phyloP scores from a whole-genome alignment of 352 stramenopile genomes.

The Phytophthora sp. region DNA sequence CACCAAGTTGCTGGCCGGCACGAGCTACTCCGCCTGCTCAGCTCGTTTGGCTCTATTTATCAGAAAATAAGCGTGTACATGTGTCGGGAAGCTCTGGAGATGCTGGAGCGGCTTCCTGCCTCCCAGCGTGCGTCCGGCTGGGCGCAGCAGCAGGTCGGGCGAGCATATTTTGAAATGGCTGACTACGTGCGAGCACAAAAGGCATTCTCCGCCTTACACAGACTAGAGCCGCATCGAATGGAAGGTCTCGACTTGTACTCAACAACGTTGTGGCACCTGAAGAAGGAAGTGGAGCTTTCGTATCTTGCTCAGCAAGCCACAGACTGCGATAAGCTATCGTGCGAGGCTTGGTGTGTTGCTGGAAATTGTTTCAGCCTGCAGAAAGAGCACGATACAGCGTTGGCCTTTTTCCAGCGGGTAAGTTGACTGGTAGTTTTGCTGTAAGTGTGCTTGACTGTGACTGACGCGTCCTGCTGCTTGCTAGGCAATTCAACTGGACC shows the following conservation, averaged over 20 bases:
- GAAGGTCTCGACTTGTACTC: conserved; percentile 95
- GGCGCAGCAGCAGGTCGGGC: conserved; percentile 93
- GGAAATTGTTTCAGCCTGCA: conserved; percentile 98
- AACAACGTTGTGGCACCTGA: conserved; percentile 97
- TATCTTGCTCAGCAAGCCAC: conserved; percentile 94
- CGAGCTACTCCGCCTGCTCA: conserved; percentile 62
- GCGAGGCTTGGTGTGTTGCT: conserved; percentile 96
- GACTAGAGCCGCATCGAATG: conserved; percentile 92
- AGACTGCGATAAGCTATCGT: conserved; percentile 93
- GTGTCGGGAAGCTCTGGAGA: conserved; percentile 87
- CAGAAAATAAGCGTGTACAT: conserved; percentile 76
- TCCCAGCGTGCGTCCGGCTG: conserved; percentile 93
- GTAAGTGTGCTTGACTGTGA: background rate
- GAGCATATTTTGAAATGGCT: conserved; percentile 95
- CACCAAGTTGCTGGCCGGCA: conserved; percentile 29
- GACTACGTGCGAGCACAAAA: conserved; percentile 93
- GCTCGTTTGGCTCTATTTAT: conserved; percentile 78
- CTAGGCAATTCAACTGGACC: conserved; percentile 93
- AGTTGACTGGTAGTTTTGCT: conserved; percentile 8
- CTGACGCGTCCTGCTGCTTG: background rate
- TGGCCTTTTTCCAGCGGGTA: conserved; percentile 96
- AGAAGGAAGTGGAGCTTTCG: conserved; percentile 97
- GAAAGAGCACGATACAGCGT: conserved; percentile 97
- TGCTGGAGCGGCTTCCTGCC: conserved; percentile 86
- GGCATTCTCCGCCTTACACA: conserved; percentile 91